Evolutionary conservation across 2,329 filamentous ascomycete genomes (phyloP).

Genomic region (Diaporthe sp.): DNA sequence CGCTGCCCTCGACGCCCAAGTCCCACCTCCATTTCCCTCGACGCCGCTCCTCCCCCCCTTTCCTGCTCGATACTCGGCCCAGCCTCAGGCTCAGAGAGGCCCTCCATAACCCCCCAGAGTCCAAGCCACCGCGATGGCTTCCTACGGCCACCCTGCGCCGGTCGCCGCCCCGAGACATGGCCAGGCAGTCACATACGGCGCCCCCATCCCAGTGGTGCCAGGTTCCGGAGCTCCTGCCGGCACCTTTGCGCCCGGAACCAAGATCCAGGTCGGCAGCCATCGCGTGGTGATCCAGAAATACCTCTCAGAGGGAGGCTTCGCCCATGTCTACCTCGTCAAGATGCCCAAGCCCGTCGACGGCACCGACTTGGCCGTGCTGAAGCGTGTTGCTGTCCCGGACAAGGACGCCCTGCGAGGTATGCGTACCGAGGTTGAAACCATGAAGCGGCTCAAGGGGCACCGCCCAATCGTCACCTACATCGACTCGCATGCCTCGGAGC

Average conservation of each 20-base stretch:
- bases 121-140: slow-evolving; percentile 52
- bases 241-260: slow-evolving; percentile 93
- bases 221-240: slow-evolving; percentile 73
- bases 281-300: slow-evolving; percentile 96
- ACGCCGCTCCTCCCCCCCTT: slow-evolving; percentile 27
- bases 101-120: slow-evolving; percentile 26
- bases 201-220: slow-evolving; percentile 55
- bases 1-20: slow-evolving; percentile 19
- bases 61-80: slow-evolving; percentile 35
- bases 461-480: slow-evolving; percentile 97
- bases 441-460: slow-evolving; percentile 99
- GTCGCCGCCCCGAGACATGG: slow-evolving; percentile 56
- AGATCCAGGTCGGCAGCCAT: slow-evolving; percentile 95
- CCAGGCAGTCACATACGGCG: slow-evolving; percentile 61
- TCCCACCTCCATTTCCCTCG: slow-evolving; percentile 36
- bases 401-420: slow-evolving; percentile 95
- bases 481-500: slow-evolving; percentile 96
- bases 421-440: slow-evolving; percentile 98
- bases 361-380: slow-evolving; percentile 86
- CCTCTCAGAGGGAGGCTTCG: slow-evolving; percentile 97
- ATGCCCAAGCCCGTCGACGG: slow-evolving; percentile 83
- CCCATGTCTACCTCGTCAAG: slow-evolving; percentile 97
- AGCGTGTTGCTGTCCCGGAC: slow-evolving; percentile 96
- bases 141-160: slow-evolving; percentile 56
- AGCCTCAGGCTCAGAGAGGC: slow-evolving; percentile 36